phyloP scores from a whole-genome alignment of 1,139 yeast species.

The Lodderomyces parapsilosis region DNA sequence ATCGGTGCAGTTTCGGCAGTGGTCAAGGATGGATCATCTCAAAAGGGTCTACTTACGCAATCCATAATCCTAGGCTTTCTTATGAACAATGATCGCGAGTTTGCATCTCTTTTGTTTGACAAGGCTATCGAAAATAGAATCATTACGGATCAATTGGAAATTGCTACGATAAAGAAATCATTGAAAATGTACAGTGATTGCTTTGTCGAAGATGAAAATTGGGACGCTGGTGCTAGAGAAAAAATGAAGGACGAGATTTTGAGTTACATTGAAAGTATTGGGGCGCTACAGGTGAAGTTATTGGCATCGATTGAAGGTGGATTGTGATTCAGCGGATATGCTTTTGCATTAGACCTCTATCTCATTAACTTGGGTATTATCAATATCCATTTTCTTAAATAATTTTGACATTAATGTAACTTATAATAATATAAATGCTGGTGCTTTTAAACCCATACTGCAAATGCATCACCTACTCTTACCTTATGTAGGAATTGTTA shows the following conservation, averaged over 20 bases:
- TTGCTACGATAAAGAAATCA: slow-evolving; percentile 39
- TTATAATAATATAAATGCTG: no score
- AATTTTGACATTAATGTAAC: no score
- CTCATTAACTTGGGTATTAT: no score
- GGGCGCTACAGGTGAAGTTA: slow-evolving; percentile 4
- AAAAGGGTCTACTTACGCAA: slow-evolving; percentile 52
- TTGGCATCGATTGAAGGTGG: background rate
- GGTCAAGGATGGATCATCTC: slow-evolving; percentile 36
- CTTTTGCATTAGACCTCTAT: no score
- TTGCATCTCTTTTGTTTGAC: slow-evolving; percentile 60
- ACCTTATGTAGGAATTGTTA: no score
- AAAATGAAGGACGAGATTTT: slow-evolving; percentile 10
- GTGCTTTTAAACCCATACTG: no score
- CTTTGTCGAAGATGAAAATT: slow-evolving; percentile 30
- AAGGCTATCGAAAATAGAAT: slow-evolving; percentile 49
- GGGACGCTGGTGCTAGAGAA: slow-evolving; percentile 18
- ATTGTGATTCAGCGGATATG: background rate
- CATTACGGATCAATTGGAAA: slow-evolving; percentile 43
- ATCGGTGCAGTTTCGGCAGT: slow-evolving; percentile 37
- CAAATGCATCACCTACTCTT: no score
- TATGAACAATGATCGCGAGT: slow-evolving; percentile 54
- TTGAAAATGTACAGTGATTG: slow-evolving; percentile 62
- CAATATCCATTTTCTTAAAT: no score
- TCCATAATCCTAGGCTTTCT: slow-evolving; percentile 51
- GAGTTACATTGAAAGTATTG: slow-evolving; percentile 10